A percentile compares a stretch with the other conserved stretches of the same genome.
These are phyloP conservation scores for Pythium utonaiense DNA, from an alignment of 352 stramenopile species.

Conservation along the genomic window DNA sequence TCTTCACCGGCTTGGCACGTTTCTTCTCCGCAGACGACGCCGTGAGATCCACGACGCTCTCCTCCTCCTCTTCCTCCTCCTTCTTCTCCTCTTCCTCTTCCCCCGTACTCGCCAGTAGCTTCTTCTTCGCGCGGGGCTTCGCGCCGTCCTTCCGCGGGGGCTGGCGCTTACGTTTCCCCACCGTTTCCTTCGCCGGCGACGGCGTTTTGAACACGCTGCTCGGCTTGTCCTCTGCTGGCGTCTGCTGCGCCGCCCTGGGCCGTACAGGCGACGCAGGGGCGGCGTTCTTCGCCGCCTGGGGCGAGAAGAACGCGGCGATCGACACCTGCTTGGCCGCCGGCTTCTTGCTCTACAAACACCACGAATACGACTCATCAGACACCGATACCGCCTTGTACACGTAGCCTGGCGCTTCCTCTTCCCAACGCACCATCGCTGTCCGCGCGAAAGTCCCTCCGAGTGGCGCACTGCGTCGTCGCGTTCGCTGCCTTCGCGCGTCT, in stretches of 20 bases:
- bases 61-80: not conserved
- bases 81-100: not conserved
- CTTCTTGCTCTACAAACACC: conserved; percentile 20
- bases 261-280: not conserved
- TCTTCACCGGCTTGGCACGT: no score
- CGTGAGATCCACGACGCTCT: conserved; percentile 14
- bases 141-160: not conserved
- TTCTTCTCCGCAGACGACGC: not conserved
- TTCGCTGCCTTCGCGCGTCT: not conserved
- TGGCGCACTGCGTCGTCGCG: not conserved
- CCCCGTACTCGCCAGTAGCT: not conserved
- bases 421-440: not conserved
- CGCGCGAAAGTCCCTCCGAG: not conserved
- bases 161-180: conserved; percentile 13
- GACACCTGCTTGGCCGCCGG: conserved; percentile 64
- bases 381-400: not conserved
- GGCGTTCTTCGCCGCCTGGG: conserved; percentile 19
- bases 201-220: conserved; percentile 22
- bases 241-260: not conserved
- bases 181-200: not conserved
- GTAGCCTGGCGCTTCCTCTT: not conserved
- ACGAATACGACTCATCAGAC: conserved; percentile 1
- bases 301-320: conserved; percentile 81
- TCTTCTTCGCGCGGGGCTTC: conserved; percentile 16
- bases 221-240: conserved; percentile 3